Percentiles rank a stretch among this genome's conserved stretches.
These are phyloP conservation scores for Zygnema cylindricum DNA, from an alignment of 139 green algal genomes.

Conservation along the genomic window DNA sequence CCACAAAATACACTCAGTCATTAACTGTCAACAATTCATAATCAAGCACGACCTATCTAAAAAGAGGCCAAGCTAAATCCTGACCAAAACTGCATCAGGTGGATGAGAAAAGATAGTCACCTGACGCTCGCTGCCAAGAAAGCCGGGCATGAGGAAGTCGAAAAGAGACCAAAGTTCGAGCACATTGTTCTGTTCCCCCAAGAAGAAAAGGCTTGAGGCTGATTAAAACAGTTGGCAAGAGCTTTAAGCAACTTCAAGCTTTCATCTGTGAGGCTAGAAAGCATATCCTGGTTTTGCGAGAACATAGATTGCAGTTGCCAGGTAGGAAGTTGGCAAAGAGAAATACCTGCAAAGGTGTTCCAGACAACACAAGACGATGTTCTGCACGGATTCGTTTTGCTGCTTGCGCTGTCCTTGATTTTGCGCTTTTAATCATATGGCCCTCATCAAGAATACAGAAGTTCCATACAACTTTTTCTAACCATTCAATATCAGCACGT, in stretches of 20 bases:
- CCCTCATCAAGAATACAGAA: constrained; percentile 97
- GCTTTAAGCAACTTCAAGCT: no score
- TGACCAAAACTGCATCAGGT: no score
- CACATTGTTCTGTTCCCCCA: constrained; percentile 86
- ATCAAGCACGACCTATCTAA: no score
- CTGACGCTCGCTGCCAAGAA: constrained; percentile 77
- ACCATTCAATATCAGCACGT: constrained; percentile 76
- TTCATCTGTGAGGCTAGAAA: no score
- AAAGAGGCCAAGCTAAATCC: no score
- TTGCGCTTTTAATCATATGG: constrained; percentile 91
- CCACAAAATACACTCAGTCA: no score
- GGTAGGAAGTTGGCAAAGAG: background rate
- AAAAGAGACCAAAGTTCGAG: constrained; percentile 96
- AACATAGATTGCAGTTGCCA: background rate
- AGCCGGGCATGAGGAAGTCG: constrained; percentile 97
- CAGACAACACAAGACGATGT: constrained; percentile 86
- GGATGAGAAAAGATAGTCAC: no score
- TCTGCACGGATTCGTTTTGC: constrained; percentile 70
- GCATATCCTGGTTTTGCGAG: background rate
- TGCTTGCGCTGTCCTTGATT: constrained; percentile 75
- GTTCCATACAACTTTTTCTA: constrained; percentile 69
- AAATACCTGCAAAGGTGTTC: constrained; percentile 61
- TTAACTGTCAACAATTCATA: no score
- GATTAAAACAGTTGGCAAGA: no score
- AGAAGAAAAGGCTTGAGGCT: background rate